phyloP scores from a whole-genome alignment of 2,329 filamentous ascomycete species.

The Aspergillus sp. region DNA sequence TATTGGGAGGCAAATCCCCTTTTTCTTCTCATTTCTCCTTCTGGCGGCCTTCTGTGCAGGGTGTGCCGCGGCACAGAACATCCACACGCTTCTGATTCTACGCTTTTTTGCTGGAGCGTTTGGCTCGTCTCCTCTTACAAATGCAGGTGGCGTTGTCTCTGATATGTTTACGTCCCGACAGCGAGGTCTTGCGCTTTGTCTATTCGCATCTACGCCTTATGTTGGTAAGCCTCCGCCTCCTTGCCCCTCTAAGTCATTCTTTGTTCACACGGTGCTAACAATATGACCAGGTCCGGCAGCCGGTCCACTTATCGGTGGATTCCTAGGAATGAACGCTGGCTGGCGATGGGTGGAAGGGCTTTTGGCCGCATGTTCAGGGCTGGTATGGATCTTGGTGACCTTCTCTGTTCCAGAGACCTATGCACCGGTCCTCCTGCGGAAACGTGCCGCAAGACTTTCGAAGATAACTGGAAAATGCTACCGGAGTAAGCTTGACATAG shows the following conservation, averaged over 20 bases:
- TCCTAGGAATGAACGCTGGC: conserved; percentile 51
- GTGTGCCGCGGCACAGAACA: conserved; percentile 42
- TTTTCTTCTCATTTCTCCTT: conserved; percentile 11
- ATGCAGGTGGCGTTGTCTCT: conserved; percentile 51
- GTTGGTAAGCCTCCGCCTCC: conserved; percentile 22
- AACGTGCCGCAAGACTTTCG: conserved; percentile 37
- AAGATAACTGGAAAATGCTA: conserved; percentile 41
- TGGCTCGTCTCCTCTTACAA: conserved; percentile 51
- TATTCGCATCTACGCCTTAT: conserved; percentile 59
- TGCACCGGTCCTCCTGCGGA: conserved; percentile 40
- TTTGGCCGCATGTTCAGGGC: conserved; percentile 52
- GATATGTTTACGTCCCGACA: conserved; percentile 48
- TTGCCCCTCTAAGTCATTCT: neutral
- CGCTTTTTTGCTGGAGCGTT: conserved; percentile 57
- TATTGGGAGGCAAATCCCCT: conserved; percentile 16
- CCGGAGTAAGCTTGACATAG: conserved; percentile 18
- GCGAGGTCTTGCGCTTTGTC: conserved; percentile 49
- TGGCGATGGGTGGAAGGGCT: conserved; percentile 61
- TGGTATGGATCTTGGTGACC: conserved; percentile 38
- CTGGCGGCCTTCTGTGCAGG: conserved; percentile 54
- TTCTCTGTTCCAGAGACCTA: conserved; percentile 26
- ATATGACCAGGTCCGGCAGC: conserved; percentile 43
- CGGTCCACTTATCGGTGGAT: conserved; percentile 58
- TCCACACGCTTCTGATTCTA: conserved; percentile 48
- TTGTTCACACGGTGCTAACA: neutral